These are phyloP conservation scores for bread wheat (Triticum aestivum) DNA, from an alignment of 176 grass and related monocot species.

Conservation along the genomic window DNA sequence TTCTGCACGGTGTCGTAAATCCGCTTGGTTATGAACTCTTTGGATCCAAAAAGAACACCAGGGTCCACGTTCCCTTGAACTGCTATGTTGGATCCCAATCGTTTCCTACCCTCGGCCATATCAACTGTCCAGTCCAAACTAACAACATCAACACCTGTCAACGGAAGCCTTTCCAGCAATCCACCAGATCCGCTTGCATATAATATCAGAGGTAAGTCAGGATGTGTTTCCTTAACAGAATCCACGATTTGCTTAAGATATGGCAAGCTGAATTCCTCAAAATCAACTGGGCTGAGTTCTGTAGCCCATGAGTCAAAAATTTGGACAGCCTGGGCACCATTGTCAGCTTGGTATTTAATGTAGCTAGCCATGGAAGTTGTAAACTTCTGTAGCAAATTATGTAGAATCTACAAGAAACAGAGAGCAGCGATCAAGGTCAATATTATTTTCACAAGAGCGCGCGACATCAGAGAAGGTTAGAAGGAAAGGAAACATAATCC, in stretches of 20 bases:
- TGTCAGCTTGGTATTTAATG: constrained; percentile 90
- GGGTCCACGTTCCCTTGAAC: constrained; percentile 97
- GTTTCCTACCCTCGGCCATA: constrained; percentile 88
- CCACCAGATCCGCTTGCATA: constrained; percentile 98
- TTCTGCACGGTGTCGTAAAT: constrained; percentile 85
- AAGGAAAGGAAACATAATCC: not conserved
- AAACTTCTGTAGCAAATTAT: constrained; percentile 85
- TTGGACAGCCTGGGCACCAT: constrained; percentile 90
- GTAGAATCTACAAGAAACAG: constrained; percentile 67
- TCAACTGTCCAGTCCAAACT: constrained; percentile 98
- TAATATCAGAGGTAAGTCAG: constrained; percentile 86
- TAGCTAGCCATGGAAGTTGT: constrained; percentile 77
- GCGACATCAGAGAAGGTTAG: not conserved
- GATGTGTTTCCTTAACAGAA: constrained; percentile 78
- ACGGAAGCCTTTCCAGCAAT: constrained; percentile 80
- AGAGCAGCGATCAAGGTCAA: not conserved
- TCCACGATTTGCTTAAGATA: constrained; percentile 91
- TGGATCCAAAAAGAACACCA: constrained; percentile 93
- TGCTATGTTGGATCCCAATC: constrained; percentile 79
- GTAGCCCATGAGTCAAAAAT: constrained; percentile 99
- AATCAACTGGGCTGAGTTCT: constrained; percentile 92
- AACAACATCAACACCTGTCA: constrained; percentile 86
- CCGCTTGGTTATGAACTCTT: constrained; percentile 88
- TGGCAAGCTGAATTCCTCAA: constrained; percentile 92
- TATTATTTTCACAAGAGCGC: constrained; percentile 4